Conservation (phyloP, 345 rosid genomes). For the Brassica incana region DNA sequence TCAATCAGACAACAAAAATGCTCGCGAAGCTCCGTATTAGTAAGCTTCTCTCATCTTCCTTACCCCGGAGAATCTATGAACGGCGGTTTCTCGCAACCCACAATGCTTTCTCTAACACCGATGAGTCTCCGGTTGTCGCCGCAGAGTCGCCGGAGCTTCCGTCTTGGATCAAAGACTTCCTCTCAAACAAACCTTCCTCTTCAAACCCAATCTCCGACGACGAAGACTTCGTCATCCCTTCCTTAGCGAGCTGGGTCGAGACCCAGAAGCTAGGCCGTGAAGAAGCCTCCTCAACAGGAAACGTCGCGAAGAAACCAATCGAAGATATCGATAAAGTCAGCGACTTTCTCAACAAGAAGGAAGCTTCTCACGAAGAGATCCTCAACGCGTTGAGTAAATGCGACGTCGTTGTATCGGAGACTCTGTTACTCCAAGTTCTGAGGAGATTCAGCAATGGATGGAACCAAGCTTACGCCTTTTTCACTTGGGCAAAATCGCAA, state of each 20-base stretch:
- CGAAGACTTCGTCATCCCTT: slow-evolving; percentile 78
- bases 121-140: neutral
- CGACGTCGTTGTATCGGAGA: slow-evolving; percentile 41
- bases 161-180: slow-evolving; percentile 55
- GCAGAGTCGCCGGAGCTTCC: slow-evolving; percentile 69
- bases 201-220: slow-evolving; percentile 25
- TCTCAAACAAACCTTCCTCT: slow-evolving; percentile 33
- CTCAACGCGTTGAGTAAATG: slow-evolving; percentile 45
- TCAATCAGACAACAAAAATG: neutral
- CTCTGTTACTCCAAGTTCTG: slow-evolving; percentile 54
- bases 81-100: neutral
- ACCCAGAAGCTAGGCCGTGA: slow-evolving; percentile 28
- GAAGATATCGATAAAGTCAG: slow-evolving; percentile 53
- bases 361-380: slow-evolving; percentile 41
- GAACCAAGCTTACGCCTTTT: slow-evolving; percentile 62
- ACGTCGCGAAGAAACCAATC: slow-evolving; percentile 17
- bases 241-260: slow-evolving; percentile 63
- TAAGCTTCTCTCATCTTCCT: neutral
- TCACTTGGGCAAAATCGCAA: slow-evolving; percentile 82
- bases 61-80: neutral
- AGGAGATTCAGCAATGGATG: slow-evolving; percentile 63
- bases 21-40: neutral
- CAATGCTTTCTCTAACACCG: neutral
- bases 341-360: slow-evolving; percentile 46
- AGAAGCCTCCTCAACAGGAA: slow-evolving; percentile 13